Percentiles rank a stretch among this genome's conserved stretches.
Conservation (phyloP, 1,284 basidiomycete genomes). For the Melampsora abietis-canadensis region DNA sequence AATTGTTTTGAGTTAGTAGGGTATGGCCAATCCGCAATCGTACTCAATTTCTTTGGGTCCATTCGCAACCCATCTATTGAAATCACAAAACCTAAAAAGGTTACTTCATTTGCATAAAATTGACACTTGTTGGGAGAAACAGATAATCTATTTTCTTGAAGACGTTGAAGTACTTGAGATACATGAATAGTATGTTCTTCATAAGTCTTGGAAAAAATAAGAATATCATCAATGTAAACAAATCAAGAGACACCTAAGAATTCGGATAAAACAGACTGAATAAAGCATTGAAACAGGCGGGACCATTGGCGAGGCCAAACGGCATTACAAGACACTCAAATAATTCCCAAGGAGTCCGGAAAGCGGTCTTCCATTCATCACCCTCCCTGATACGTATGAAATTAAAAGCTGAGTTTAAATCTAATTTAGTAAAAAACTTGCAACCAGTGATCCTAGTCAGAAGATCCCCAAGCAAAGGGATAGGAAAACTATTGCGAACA, state of each 20-base stretch:
- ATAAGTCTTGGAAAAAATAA: slow-evolving; percentile 27
- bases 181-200: slow-evolving; percentile 2
- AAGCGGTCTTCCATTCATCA: slow-evolving; percentile 17
- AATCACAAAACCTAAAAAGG: slow-evolving; percentile 11
- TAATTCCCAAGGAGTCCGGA: slow-evolving; percentile 10
- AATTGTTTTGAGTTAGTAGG: neutral
- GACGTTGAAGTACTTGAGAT: neutral
- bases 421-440: slow-evolving; percentile 48
- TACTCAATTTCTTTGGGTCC: slow-evolving; percentile 12
- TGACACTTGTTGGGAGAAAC: slow-evolving; percentile 20
- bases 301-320: neutral
- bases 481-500: slow-evolving; percentile 38
- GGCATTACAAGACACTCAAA: slow-evolving; percentile 14
- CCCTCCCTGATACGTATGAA: slow-evolving; percentile 45
- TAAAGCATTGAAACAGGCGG: too few relatives aligned
- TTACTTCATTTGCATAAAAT: slow-evolving; percentile 6
- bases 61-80: neutral
- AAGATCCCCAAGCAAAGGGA: slow-evolving; percentile 17
- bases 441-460: neutral
- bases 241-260: slow-evolving; percentile 14
- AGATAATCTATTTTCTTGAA: neutral
- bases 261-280: too few relatives aligned
- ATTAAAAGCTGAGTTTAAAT: slow-evolving; percentile 51
- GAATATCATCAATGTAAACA: slow-evolving; percentile 39
- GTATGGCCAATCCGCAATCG: slow-evolving; percentile 13